Conservation (phyloP, 257 asterid genomes). For the Plantago elongata region DNA sequence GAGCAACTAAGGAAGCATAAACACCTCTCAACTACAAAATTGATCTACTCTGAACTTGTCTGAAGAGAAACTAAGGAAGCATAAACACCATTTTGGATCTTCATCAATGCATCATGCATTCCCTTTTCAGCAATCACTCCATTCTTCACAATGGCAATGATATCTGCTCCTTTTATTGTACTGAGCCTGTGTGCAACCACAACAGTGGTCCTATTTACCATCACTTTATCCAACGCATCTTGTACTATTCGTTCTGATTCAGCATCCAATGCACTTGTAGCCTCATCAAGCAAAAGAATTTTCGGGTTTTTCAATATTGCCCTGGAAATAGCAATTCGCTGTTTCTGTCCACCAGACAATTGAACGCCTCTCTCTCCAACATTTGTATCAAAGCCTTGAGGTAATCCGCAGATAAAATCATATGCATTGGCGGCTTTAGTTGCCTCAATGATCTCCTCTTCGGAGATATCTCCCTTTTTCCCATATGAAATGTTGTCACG, state of each 20-base stretch:
- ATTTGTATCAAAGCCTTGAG: conserved; percentile 57
- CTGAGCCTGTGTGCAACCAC: conserved; percentile 68
- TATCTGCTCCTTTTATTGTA: conserved; percentile 62
- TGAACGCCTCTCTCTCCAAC: conserved; percentile 76
- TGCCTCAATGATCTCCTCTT: conserved; percentile 61
- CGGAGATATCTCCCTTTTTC: conserved; percentile 45
- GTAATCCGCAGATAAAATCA: conserved; percentile 61
- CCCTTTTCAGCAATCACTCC: conserved; percentile 69
- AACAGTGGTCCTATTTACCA: conserved; percentile 64
- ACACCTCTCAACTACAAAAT: conserved; percentile 33
- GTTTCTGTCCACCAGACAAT: conserved; percentile 74
- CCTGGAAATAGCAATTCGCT: conserved; percentile 64
- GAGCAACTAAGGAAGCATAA: conserved; percentile 66
- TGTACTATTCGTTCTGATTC: conserved; percentile 72
- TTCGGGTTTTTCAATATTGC: conserved; percentile 61
- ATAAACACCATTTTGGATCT: conserved; percentile 52
- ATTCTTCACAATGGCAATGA: conserved; percentile 67
- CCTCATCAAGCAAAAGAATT: conserved; percentile 67
- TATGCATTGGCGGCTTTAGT: conserved; percentile 66
- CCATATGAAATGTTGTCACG: conserved; percentile 66
- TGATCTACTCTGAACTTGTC: conserved; percentile 21
- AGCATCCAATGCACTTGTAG: conserved; percentile 69
- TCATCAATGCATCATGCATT: conserved; percentile 51
- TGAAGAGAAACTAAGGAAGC: conserved; percentile 71
- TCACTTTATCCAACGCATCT: conserved; percentile 60